Base-by-base conservation (phyloP, 2,329 filamentous ascomycete species). In the Fusarium sarcochroum region DNA sequence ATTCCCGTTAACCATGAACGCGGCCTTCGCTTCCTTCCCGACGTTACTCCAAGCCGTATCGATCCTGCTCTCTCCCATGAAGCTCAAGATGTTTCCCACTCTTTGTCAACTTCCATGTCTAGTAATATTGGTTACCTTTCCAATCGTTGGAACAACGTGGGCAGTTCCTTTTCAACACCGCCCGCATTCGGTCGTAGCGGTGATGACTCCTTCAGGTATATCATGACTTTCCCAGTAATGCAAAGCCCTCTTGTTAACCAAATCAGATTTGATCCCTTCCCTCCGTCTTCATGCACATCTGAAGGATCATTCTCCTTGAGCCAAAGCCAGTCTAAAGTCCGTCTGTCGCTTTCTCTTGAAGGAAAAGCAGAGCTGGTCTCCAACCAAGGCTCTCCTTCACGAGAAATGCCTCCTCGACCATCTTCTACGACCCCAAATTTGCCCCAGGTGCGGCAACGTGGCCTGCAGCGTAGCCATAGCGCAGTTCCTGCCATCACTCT, bases 331-430 rank as follows among this genome's bases (percentile, higher is more conserved):
- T 79, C 80, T 44, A 86, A 87, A 27, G 86, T 97, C 58, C 90
- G 93, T 48, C 85, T 98, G 27, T 93, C 93, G 3, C 89, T 96
- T 75, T 96, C 93, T 18, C 86, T 94, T 32, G 93, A 98, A 75
- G 95, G 95, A 70, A 95, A 94, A 76, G 95, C 95, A n/a, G 91
- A 95, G 73, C 85, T 98, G 51, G 88, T 94, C 21, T 89, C 91
- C 55, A 86, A 90, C 65, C 88, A 91, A 66, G 84, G 86, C 30
- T 91, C 91, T 4, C 91, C 92, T 57, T 70, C 90, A 89, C 51
- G 74, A 75, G 53, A 76, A 87, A 85, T 61, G 83, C 74, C 74
- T 49, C 85, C 72, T 80, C 81, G 72, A 82, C 70, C 85, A 81
- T 61, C 84, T 78, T 63, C 84, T 81, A 73, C 81, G 76, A 68